Base-by-base conservation (phyloP, 2,329 filamentous ascomycete genomes). In the Cordyceps tenuipes region DNA sequence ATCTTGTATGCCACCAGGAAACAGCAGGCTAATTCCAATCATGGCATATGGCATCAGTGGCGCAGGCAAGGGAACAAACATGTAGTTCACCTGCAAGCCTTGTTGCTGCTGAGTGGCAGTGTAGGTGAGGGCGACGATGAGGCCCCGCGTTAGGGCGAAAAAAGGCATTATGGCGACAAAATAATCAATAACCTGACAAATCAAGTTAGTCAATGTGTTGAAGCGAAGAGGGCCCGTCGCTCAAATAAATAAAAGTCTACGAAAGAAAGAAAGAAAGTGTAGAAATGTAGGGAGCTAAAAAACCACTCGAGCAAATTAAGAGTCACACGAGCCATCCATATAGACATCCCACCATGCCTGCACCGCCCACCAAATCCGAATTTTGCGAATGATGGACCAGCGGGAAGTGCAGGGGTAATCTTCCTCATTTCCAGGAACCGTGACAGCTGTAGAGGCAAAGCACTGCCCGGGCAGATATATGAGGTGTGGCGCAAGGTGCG, bases 341-440 rank as follows among this genome's bases (percentile, higher is more conserved):
- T 80, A 84, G 79, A 78, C 78, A 82, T 87, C 84, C 87, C 87
- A 90, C 86, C 87, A 85, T 86, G 77, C 86, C 85, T 78, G 80
- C 82, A 85, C 80, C 82, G 79, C 83, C 79, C 75, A 77, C 79
- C 82, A 12, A 78, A 70, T 78, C 83, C 81, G 77, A 71, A 75
- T 76, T 80, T 85, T 85, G 84, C 84, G 85, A 87, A 88, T 86
- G 80, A 84, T 77, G 80, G 81, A 77, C 75, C 77, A 76, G 72
- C 67, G 69, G 67, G 72, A 80, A 79, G 79, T 81, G 82, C 79
- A 84, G 82, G 86, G 87, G 85, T 83, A 78, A 83, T 90, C 86
- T 90, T 81, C 87, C 87, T 90, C 87, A 79, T 76, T 85, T 89
- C 78, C 86, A 90, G 87, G 87, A 90, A 90, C 87, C 87, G 87